Percentiles rank a stretch among this genome's conserved stretches.
Evolutionary conservation across 345 rosid genomes (phyloP).

Genomic region (Firmiana major): DNA sequence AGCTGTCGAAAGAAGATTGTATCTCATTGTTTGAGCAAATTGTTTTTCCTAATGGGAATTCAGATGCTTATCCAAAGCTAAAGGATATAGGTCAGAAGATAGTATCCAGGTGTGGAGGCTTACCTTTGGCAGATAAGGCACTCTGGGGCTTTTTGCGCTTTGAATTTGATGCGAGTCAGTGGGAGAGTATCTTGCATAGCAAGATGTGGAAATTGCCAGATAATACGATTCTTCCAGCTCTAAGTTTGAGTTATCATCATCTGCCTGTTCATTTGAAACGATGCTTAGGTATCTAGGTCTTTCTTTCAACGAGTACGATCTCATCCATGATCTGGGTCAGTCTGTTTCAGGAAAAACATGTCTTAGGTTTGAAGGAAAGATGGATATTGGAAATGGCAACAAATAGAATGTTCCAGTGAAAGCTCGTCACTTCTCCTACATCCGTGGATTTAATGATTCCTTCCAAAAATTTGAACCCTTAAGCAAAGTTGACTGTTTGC

Average conservation of each 20-base stretch:
- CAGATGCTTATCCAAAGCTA: not conserved
- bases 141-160: slow-evolving; percentile 19
- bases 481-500: not conserved
- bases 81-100: not conserved
- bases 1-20: slow-evolving; percentile 10
- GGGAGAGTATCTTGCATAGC: slow-evolving; percentile 11
- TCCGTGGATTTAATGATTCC: not conserved
- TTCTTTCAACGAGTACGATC: slow-evolving; percentile 6
- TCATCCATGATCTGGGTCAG: slow-evolving; percentile 17
- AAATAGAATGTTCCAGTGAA: not conserved
- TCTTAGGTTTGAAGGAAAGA: not conserved
- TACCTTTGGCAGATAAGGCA: slow-evolving; percentile 29
- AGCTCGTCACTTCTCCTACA: not conserved
- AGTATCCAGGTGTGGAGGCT: slow-evolving; percentile 18
- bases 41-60: slow-evolving; percentile 4
- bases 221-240: not conserved
- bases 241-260: slow-evolving; percentile 23
- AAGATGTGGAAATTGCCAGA: slow-evolving; percentile 26
- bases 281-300: slow-evolving; percentile 9
- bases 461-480: not conserved
- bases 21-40: not conserved
- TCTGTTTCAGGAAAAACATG: not conserved
- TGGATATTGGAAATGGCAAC: not conserved
- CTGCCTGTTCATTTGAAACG: slow-evolving; percentile 22
- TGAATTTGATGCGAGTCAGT: not conserved